Conservation (phyloP, 805 yeast genomes). For the Ogataea nitratoaversa region DNA sequence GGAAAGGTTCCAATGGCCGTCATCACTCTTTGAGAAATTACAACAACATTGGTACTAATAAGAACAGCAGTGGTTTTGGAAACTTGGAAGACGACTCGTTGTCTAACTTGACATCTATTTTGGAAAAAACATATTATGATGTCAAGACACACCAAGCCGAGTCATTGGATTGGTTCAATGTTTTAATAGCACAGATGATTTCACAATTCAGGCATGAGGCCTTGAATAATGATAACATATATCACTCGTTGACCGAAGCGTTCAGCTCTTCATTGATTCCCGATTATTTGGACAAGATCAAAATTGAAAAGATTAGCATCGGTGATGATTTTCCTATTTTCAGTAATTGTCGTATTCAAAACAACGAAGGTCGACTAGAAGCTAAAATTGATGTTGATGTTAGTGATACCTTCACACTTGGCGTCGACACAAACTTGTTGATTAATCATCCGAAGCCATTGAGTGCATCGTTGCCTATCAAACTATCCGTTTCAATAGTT, state of each 20-base stretch:
- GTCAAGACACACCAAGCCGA: slow-evolving; percentile 85
- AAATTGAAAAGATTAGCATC: slow-evolving; percentile 81
- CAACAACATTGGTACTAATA: no score
- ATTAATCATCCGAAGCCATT: slow-evolving; percentile 79
- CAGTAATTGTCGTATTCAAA: slow-evolving; percentile 79
- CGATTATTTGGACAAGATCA: slow-evolving; percentile 72
- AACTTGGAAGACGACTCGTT: slow-evolving; percentile 12
- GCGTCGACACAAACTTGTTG: slow-evolving; percentile 73
- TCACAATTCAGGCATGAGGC: slow-evolving; percentile 90
- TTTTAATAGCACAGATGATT: slow-evolving; percentile 84
- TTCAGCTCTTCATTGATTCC: slow-evolving; percentile 64
- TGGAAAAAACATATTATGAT: slow-evolving; percentile 90
- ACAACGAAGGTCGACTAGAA: slow-evolving; percentile 53
- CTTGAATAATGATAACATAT: slow-evolving; percentile 73
- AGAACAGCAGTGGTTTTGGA: no score
- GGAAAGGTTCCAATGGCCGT: no score
- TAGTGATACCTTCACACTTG: slow-evolving; percentile 80
- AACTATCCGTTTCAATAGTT: slow-evolving; percentile 79
- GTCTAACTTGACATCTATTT: slow-evolving; percentile 38
- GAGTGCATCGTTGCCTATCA: slow-evolving; percentile 84
- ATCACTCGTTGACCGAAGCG: slow-evolving; percentile 69
- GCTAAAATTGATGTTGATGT: slow-evolving; percentile 90
- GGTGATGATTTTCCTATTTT: slow-evolving; percentile 96
- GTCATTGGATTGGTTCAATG: slow-evolving; percentile 96
- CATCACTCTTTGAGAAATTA: slow-evolving; percentile 2